These are phyloP conservation scores for Thalassiosira exigua DNA, from an alignment of 352 stramenopile species.

Conservation along the genomic window DNA sequence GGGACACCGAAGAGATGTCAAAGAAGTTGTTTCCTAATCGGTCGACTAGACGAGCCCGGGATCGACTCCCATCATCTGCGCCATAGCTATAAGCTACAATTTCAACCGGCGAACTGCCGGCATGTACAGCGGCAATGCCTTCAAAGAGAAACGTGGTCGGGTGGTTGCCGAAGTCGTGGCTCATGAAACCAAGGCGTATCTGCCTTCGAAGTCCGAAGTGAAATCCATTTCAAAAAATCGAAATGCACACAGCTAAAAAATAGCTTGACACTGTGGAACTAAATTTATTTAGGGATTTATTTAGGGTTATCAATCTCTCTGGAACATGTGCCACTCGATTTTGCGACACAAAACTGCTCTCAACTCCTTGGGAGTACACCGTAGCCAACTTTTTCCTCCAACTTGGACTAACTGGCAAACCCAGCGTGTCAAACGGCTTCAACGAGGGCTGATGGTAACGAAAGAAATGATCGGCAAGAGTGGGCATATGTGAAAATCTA, in stretches of 20 bases:
- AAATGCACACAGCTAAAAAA: too few relatives aligned
- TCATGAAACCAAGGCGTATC: slow-evolving; percentile 86
- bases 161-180: slow-evolving; percentile 88
- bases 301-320: too few relatives aligned
- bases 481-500: too few relatives aligned
- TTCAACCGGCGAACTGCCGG: slow-evolving; percentile 32
- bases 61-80: not conserved
- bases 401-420: slow-evolving; percentile 60
- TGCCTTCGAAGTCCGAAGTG: too few relatives aligned
- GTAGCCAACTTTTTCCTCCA: slow-evolving; percentile 72
- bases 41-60: not conserved
- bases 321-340: not conserved
- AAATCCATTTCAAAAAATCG: too few relatives aligned
- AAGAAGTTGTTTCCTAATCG: slow-evolving; percentile 5
- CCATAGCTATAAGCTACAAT: slow-evolving; percentile 13
- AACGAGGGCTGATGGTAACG: slow-evolving; percentile 63
- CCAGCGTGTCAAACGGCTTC: slow-evolving; percentile 86
- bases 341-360: not conserved
- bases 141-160: slow-evolving; percentile 87
- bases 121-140: slow-evolving; percentile 80
- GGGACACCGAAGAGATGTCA: slow-evolving; percentile 12
- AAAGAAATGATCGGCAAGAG: too few relatives aligned
- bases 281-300: too few relatives aligned
- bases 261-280: too few relatives aligned
- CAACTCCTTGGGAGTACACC: slow-evolving; percentile 4